Conservation (phyloP, 306 rosid genomes). For the Vigna nakashimae region DNA sequence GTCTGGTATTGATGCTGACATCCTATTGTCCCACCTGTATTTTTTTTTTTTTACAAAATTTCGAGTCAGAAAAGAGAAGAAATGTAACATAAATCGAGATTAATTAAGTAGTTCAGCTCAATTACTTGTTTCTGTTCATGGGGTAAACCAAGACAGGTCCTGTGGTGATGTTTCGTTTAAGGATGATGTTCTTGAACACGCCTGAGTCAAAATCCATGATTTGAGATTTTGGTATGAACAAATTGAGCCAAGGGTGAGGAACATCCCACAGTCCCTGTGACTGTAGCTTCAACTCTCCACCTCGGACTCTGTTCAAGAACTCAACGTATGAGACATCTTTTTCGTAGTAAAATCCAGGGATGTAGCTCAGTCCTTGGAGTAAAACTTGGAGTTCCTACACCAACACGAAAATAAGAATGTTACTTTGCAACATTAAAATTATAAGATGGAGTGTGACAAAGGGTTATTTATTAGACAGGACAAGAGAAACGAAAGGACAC, state of each 20-base stretch:
- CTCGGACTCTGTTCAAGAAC: slow-evolving; percentile 74
- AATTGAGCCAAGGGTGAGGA: slow-evolving; percentile 96
- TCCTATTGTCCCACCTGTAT: slow-evolving; percentile 83
- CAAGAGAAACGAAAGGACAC: background rate
- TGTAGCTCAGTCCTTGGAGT: slow-evolving; percentile 55
- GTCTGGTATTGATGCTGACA: slow-evolving; percentile 77
- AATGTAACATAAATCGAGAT: background rate
- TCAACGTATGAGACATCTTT: slow-evolving; percentile 67
- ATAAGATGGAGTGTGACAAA: background rate
- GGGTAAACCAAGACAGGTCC: slow-evolving; percentile 87
- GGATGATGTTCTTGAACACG: slow-evolving; percentile 69
- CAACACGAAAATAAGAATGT: slow-evolving; percentile 6
- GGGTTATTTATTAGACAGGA: background rate
- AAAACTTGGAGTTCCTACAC: slow-evolving; percentile 59
- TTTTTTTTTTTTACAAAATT: background rate
- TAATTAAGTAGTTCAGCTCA: slow-evolving; percentile 7
- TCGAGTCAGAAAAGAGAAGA: background rate
- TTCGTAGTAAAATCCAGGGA: slow-evolving; percentile 66
- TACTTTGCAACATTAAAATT: background rate
- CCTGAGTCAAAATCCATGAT: slow-evolving; percentile 67
- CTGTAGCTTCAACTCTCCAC: slow-evolving; percentile 73
- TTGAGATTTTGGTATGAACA: slow-evolving; percentile 73
- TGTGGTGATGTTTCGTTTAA: slow-evolving; percentile 65
- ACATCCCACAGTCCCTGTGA: slow-evolving; percentile 89
- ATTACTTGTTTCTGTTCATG: slow-evolving; percentile 79